A percentile compares a stretch with the other conserved stretches of the same genome.
These are phyloP conservation scores for Pholiota conissans DNA, from an alignment of 768 basidiomycete genomes.

Conservation along the genomic window DNA sequence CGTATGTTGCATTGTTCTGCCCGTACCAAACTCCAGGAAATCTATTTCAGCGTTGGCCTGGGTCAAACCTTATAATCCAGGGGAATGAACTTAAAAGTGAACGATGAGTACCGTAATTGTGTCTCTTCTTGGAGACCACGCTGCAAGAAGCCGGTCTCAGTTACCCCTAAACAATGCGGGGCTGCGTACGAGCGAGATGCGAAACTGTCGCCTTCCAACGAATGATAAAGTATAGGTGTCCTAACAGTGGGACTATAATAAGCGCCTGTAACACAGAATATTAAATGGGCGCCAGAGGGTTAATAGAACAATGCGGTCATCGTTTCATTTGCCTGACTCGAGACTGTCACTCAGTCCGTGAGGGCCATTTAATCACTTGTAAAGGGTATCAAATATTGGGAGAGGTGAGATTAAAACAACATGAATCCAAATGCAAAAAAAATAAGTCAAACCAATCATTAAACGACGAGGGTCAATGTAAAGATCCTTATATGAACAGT, in stretches of 20 bases:
- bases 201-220: too few relatives aligned
- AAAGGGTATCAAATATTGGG: background rate
- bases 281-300: too few relatives aligned
- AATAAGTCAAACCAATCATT: background rate
- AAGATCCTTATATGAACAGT: background rate
- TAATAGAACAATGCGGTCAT: too few relatives aligned
- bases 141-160: too few relatives aligned
- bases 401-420: background rate
- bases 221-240: too few relatives aligned
- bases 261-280: too few relatives aligned
- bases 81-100: background rate
- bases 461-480: background rate
- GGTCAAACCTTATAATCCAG: background rate
- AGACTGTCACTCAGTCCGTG: too few relatives aligned
- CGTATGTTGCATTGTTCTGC: background rate
- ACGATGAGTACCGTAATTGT: background rate
- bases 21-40: background rate
- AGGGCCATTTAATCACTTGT: too few relatives aligned
- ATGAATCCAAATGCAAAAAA: background rate
- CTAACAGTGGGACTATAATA: too few relatives aligned
- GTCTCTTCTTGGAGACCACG: background rate
- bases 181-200: too few relatives aligned
- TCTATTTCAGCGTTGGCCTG: background rate
- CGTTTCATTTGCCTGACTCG: too few relatives aligned
- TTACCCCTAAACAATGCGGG: too few relatives aligned